A percentile compares a stretch with the other conserved stretches of the same genome.
These are phyloP conservation scores for Candida nanaspora DNA, from an alignment of 805 yeast genomes.

Conservation along the genomic window DNA sequence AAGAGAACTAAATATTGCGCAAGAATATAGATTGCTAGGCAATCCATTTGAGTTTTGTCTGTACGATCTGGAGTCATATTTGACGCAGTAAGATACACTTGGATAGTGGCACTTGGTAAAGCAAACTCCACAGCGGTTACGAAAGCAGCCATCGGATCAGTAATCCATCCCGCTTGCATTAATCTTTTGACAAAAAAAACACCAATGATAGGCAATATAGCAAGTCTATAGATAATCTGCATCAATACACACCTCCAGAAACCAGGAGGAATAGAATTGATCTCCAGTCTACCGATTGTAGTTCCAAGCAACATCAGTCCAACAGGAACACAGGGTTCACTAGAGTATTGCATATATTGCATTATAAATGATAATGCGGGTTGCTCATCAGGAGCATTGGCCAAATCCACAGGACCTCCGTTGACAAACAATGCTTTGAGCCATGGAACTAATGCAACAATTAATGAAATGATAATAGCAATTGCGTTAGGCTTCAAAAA, in stretches of 20 bases:
- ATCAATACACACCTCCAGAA: conserved; percentile 50
- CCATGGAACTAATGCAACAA: conserved; percentile 50
- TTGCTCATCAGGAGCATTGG: conserved; percentile 38
- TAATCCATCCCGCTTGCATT: conserved; percentile 41
- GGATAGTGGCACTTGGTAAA: conserved; percentile 51
- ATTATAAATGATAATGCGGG: conserved; percentile 51
- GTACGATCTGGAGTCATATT: conserved; percentile 43
- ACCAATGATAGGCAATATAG: conserved; percentile 46
- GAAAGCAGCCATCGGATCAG: conserved; percentile 33
- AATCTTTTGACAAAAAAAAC: conserved; percentile 41
- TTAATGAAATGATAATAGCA: conserved; percentile 36
- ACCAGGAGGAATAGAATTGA: conserved; percentile 39
- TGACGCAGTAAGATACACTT: conserved; percentile 53
- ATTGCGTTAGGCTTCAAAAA: conserved; percentile 42
- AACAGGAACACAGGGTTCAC: conserved; percentile 47
- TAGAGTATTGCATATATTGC: conserved; percentile 41
- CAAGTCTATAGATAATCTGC: conserved; percentile 34
- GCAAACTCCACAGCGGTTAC: conserved; percentile 41
- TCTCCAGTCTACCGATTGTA: conserved; percentile 42
- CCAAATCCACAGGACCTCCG: conserved; percentile 19
- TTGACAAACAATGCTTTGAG: conserved; percentile 37
- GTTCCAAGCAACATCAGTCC: conserved; percentile 50
- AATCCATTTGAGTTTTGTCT: conserved; percentile 41
- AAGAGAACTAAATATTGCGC: conserved; percentile 40
- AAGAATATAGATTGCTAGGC: conserved; percentile 44